phyloP scores from a whole-genome alignment of 2,329 filamentous ascomycete genomes.

The Penicillium decumbens region DNA sequence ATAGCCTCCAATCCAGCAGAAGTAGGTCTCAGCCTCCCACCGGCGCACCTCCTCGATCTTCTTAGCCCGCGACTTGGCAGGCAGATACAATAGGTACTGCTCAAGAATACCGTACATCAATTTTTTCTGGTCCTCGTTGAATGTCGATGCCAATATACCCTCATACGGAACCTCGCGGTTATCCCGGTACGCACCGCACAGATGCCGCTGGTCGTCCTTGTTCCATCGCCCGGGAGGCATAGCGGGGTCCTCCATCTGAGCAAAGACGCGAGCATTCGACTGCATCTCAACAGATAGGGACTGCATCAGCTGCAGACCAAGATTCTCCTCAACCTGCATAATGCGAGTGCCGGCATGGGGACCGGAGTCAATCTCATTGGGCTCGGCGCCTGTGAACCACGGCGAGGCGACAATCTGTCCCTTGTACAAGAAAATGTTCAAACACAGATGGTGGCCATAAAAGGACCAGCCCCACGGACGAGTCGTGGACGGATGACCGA shows the following conservation, averaged over 20 bases:
- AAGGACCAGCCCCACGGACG: slow-evolving; percentile 67
- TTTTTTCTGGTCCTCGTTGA: slow-evolving; percentile 45
- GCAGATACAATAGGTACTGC: slow-evolving; percentile 66
- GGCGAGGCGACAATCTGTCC: slow-evolving; percentile 65
- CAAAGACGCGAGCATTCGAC: slow-evolving; percentile 53
- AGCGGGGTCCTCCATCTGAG: slow-evolving; percentile 56
- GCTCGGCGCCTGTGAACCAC: slow-evolving; percentile 76
- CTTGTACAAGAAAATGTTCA: slow-evolving; percentile 64
- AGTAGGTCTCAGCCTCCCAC: slow-evolving; percentile 67
- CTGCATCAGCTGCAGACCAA: slow-evolving; percentile 68
- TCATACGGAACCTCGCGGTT: slow-evolving; percentile 73
- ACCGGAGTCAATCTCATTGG: slow-evolving; percentile 66
- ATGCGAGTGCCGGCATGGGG: slow-evolving; percentile 61
- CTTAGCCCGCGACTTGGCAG: slow-evolving; percentile 50
- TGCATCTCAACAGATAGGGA: slow-evolving; percentile 49
- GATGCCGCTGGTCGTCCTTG: slow-evolving; percentile 71
- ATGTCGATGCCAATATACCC: slow-evolving; percentile 54
- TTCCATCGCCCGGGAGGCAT: slow-evolving; percentile 68
- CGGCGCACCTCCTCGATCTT: slow-evolving; percentile 53
- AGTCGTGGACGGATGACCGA: slow-evolving; percentile 56
- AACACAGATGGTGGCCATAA: slow-evolving; percentile 74
- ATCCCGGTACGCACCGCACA: slow-evolving; percentile 73
- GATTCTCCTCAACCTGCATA: slow-evolving; percentile 58
- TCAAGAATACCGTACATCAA: slow-evolving; percentile 57
- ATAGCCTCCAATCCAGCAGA: slow-evolving; percentile 69